phyloP scores from a whole-genome alignment of 1,284 basidiomycete genomes.

The Bjerkandera adusta region DNA sequence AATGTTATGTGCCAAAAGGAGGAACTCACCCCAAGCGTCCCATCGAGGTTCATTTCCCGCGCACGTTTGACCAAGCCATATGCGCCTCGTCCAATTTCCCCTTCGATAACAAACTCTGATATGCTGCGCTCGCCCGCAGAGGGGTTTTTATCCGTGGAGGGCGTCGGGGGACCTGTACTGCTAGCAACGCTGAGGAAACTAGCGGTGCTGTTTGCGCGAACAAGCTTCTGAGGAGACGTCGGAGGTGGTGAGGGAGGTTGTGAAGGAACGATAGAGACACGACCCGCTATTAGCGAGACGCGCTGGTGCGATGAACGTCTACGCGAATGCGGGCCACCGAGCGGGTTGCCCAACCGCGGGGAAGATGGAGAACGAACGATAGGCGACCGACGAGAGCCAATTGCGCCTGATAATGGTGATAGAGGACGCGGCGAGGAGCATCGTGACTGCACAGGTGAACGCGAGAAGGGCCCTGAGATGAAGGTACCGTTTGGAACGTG shows the following conservation, averaged over 20 bases:
- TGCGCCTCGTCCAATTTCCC: constrained; percentile 92
- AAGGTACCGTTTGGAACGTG: constrained; percentile 20
- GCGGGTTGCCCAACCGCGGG: constrained; percentile 24
- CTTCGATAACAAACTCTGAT: constrained; percentile 78
- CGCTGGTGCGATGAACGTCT: constrained; percentile 78
- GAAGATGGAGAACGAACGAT: constrained; percentile 39
- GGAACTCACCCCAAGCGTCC: constrained; percentile 78
- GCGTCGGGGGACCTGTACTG: constrained; percentile 64
- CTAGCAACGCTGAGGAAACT: constrained; percentile 58
- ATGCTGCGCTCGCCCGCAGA: constrained; percentile 65
- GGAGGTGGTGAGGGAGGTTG: constrained; percentile 64
- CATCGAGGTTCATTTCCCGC: constrained; percentile 74
- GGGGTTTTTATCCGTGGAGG: constrained; percentile 43
- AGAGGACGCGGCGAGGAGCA: constrained; percentile 31
- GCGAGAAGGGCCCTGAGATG: constrained; percentile 28
- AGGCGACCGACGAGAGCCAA: constrained; percentile 24
- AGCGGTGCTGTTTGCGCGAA: constrained; percentile 57
- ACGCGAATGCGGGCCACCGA: constrained; percentile 51
- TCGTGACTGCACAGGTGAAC: constrained; percentile 32
- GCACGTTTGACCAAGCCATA: constrained; percentile 95
- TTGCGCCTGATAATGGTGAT: constrained; percentile 23
- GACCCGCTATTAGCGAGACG: constrained; percentile 77
- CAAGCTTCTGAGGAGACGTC: constrained; percentile 55
- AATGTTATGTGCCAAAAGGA: constrained; percentile 16
- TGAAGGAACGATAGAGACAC: constrained; percentile 69